Evolutionary conservation across 768 basidiomycete species (phyloP).

Genomic region (Rhodotorula babjevae): DNA sequence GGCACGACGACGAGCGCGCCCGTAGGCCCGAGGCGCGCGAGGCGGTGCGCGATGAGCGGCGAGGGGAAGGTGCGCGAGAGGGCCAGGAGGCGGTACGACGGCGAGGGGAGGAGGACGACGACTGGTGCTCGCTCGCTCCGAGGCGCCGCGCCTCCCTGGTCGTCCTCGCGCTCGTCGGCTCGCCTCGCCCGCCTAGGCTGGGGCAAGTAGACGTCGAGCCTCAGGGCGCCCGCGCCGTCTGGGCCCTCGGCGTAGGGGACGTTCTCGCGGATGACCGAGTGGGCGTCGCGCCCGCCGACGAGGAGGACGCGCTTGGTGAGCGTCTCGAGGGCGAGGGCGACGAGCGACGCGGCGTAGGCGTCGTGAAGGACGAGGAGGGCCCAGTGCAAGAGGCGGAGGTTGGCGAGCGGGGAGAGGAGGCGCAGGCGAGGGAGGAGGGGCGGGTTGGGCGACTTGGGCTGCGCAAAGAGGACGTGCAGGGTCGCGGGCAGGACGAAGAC

Average conservation of each 20-base stretch:
- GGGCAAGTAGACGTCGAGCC: conserved; percentile 20
- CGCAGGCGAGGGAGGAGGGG: conserved; percentile 1
- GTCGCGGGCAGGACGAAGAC: conserved; percentile 7
- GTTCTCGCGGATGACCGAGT: conserved; percentile 8
- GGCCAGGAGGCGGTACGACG: conserved; percentile 5
- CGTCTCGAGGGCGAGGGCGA: conserved; percentile 6
- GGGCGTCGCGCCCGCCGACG: conserved; percentile 5
- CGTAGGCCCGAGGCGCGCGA: neutral
- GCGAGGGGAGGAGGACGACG: conserved; percentile 5
- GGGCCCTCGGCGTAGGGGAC: neutral
- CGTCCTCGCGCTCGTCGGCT: neutral
- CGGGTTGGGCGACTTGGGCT: neutral
- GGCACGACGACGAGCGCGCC: conserved; percentile 17
- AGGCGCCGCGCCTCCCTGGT: neutral
- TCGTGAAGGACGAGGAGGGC: neutral
- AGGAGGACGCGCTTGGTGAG: conserved; percentile 13
- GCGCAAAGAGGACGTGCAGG: neutral
- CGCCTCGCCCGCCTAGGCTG: too few species aligned
- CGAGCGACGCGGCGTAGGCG: neutral
- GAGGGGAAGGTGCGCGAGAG: neutral
- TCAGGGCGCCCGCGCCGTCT: neutral
- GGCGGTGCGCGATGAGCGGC: conserved; percentile 6
- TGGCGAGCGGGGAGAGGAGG: conserved; percentile 1
- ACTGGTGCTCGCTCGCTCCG: neutral
- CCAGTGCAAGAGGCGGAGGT: neutral